These are phyloP conservation scores for Paecilomyces dactylethromorphus DNA, from an alignment of 2,329 filamentous ascomycete genomes.

Conservation along the genomic window DNA sequence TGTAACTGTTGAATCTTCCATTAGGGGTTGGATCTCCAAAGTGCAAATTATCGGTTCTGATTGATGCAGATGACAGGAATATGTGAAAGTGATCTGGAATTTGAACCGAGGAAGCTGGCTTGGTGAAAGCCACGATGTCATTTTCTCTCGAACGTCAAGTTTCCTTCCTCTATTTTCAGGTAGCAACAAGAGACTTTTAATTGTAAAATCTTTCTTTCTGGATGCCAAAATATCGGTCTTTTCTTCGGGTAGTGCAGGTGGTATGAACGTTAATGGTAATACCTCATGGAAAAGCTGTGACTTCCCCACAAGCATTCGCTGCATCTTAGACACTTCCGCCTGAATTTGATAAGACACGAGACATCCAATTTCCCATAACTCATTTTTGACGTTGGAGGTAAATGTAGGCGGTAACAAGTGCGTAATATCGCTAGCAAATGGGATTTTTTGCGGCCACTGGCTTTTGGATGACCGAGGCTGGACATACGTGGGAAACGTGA, in stretches of 20 bases:
- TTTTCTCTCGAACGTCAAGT: conserved; percentile 5
- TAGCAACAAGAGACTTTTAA: conserved; percentile 5
- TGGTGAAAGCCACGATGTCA: conserved; percentile 8
- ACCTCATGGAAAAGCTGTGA: not conserved
- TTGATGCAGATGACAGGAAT: conserved; percentile 5
- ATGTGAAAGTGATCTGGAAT: conserved; percentile 7
- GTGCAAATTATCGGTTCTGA: conserved; percentile 4
- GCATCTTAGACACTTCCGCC: conserved; percentile 5
- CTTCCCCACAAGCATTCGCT: conserved; percentile 1
- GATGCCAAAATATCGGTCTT: not conserved
- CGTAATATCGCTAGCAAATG: conserved; percentile 7
- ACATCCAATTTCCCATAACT: conserved; percentile 4
- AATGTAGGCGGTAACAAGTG: conserved; percentile 9
- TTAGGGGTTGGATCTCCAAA: not conserved
- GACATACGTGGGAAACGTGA: conserved; percentile 4
- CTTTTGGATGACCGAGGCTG: not conserved
- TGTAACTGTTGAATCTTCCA: not conserved
- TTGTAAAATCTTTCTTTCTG: not conserved
- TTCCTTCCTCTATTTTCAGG: conserved; percentile 8
- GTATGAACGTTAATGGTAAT: not conserved
- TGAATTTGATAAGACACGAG: conserved; percentile 7
- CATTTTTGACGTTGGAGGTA: not conserved
- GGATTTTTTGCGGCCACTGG: conserved; percentile 4
- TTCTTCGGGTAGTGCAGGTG: not conserved
- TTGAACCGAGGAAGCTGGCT: conserved; percentile 9